Evolutionary conservation across 164 flowering plant genomes (phyloP).

Genomic region (Dillenia turbinata): DNA sequence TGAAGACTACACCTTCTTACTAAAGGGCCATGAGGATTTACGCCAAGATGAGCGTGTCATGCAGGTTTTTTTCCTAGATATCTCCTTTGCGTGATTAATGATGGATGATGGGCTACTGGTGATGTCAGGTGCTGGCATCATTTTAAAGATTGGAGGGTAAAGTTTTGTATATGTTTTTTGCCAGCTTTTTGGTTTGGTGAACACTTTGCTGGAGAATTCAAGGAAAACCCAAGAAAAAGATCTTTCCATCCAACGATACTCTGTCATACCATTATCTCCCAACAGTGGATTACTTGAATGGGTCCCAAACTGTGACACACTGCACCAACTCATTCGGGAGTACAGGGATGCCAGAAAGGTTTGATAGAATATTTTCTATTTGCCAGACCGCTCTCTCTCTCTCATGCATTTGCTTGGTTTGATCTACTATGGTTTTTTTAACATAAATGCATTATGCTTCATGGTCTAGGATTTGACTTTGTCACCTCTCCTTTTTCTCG

Average conservation of each 20-base stretch:
- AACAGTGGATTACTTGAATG: slow-evolving; percentile 97
- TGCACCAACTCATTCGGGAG: slow-evolving; percentile 90
- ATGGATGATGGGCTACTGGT: too few relatives aligned
- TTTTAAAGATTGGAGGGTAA: too few relatives aligned
- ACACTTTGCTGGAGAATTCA: slow-evolving; percentile 87
- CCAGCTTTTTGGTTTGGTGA: slow-evolving; percentile 96
- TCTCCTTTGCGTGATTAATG: too few relatives aligned
- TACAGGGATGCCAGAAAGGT: slow-evolving; percentile 98
- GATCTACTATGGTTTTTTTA: neutral
- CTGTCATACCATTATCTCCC: slow-evolving; percentile 92
- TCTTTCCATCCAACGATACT: slow-evolving; percentile 86
- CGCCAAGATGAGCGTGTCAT: slow-evolving; percentile 99
- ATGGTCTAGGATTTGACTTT: neutral
- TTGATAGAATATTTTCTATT: slow-evolving; percentile 3
- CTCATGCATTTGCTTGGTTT: slow-evolving; percentile 5
- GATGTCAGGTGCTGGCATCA: too few relatives aligned
- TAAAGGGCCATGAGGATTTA: slow-evolving; percentile 97
- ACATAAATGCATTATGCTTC: too few relatives aligned
- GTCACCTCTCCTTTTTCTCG: slow-evolving; percentile 1
- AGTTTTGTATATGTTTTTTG: neutral
- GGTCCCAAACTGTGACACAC: slow-evolving; percentile 97
- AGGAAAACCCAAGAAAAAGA: slow-evolving; percentile 89
- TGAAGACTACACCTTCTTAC: slow-evolving; percentile 86
- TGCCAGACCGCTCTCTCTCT: neutral
- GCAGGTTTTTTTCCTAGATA: slow-evolving; percentile 55